phyloP scores from a whole-genome alignment of 2,329 filamentous ascomycete species.

The Alternaria infectoria region DNA sequence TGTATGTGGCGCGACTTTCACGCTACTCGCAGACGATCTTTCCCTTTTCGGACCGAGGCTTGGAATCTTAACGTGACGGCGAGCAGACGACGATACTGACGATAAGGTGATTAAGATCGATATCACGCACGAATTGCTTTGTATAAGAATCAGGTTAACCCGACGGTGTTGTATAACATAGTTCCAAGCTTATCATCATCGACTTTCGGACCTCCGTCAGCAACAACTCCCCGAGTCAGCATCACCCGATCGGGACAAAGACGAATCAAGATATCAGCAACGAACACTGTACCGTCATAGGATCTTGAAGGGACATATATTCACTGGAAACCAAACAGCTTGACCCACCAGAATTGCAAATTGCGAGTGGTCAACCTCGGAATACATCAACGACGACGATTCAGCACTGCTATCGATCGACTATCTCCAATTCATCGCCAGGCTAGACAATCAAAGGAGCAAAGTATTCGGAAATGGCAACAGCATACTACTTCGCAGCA shows the following conservation, averaged over 20 bases:
- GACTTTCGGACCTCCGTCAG: not conserved
- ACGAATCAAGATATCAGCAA: not conserved
- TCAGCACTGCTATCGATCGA: not conserved
- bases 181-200: not conserved
- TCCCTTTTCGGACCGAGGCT: not conserved
- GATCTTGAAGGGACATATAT: not conserved
- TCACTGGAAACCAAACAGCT: not conserved
- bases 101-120: conserved; percentile 22
- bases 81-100: conserved; percentile 9
- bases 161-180: not conserved
- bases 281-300: not conserved
- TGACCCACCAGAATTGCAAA: not conserved
- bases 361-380: not conserved
- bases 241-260: not conserved
- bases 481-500: conserved; percentile 27
- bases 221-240: not conserved
- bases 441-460: not conserved
- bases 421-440: too few species aligned
- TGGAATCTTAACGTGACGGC: conserved; percentile 8
- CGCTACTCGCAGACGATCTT: not conserved
- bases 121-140: not conserved
- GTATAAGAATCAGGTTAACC: not conserved
- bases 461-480: conserved; percentile 13
- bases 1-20: conserved; percentile 33
- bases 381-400: not conserved